These are phyloP conservation scores for Paramecium pentaurelia DNA, from an alignment of 73 alveolate genomes.

Conservation along the genomic window DNA sequence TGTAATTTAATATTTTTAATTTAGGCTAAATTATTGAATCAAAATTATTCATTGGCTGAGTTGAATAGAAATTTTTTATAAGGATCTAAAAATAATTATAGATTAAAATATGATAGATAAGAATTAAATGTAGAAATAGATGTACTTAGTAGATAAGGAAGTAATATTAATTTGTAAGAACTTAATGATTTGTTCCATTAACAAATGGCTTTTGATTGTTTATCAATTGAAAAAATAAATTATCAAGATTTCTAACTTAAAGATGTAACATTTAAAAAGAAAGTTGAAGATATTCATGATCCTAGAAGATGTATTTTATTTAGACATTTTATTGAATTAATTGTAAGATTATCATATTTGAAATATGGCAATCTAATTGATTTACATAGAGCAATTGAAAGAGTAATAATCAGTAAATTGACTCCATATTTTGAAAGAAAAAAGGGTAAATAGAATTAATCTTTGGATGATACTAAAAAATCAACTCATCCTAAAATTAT, in stretches of 20 bases:
- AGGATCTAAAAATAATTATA: slow-evolving; percentile 57
- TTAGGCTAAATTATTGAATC: slow-evolving; percentile 32
- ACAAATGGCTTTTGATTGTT: slow-evolving; percentile 62
- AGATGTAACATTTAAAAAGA: slow-evolving; percentile 81
- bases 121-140: slow-evolving; percentile 40
- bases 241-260: slow-evolving; percentile 74
- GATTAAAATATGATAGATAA: slow-evolving; percentile 27
- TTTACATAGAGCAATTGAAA: slow-evolving; percentile 57
- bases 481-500: background rate
- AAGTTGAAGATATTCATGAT: slow-evolving; percentile 56
- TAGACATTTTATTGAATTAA: slow-evolving; percentile 65
- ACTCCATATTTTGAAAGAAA: slow-evolving; percentile 52
- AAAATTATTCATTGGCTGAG: background rate
- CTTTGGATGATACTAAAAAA: slow-evolving; percentile 27
- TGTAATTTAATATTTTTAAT: background rate
- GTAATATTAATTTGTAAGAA: slow-evolving; percentile 50
- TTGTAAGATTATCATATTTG: slow-evolving; percentile 63
- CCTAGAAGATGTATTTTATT: slow-evolving; percentile 53
- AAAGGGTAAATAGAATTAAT: slow-evolving; percentile 31
- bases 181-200: slow-evolving; percentile 51
- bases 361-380: slow-evolving; percentile 59
- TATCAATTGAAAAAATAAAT: slow-evolving; percentile 58
- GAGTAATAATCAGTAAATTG: background rate
- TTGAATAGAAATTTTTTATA: slow-evolving; percentile 50
- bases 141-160: slow-evolving; percentile 57